Evolutionary conservation across 768 basidiomycete species (phyloP), one percentile per base, ranked within the genome.

Genomic region (Hericium rajendrae): DNA sequence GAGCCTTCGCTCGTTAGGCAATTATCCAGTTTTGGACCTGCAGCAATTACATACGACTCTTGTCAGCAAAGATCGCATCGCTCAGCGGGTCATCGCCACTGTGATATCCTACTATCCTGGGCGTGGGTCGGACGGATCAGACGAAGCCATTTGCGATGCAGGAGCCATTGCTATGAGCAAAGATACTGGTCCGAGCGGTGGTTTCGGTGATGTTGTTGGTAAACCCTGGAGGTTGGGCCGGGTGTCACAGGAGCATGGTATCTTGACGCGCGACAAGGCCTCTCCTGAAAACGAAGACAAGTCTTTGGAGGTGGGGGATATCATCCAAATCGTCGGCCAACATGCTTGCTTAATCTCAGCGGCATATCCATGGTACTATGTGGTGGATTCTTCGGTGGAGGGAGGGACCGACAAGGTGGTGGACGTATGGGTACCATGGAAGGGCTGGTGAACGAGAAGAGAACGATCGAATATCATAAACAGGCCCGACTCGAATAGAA

Each of bases 381-480:
- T 93, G 18, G 82, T 92, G 2, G 91, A 93, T 62, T 80, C 80
- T 6, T 74, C 49, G 49, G 74, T 73, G 16, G 74, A 71, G 20
- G 32, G 12, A 53, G 78, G 78, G 15, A 71, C 69, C 39, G 74
- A 77, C 40, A 67, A 60, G 28, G 83, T 91, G 8, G 81, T 84
- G 18, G 91, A 93, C 69, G 73, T 93, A 28, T 93, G 91, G 91
- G 83, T 91, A 48, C 82, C 90, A 6, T 91, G 90, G 88, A 94
- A 92, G 70, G 91, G 90, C 0, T 93, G 91, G 91, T 94, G 46
- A 51, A 38, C 6, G 6, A 5, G 9, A 18, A 9, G 46, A 6
- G 2, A 37, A 6, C 22, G 13, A 18, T 0, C 12, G 22, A 4
- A 22, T 54, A 46, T 26, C 13, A 53, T 12, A 18, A 6, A 22